These are phyloP conservation scores for Fagus crenata DNA, from an alignment of 306 rosid species.

Conservation along the genomic window DNA sequence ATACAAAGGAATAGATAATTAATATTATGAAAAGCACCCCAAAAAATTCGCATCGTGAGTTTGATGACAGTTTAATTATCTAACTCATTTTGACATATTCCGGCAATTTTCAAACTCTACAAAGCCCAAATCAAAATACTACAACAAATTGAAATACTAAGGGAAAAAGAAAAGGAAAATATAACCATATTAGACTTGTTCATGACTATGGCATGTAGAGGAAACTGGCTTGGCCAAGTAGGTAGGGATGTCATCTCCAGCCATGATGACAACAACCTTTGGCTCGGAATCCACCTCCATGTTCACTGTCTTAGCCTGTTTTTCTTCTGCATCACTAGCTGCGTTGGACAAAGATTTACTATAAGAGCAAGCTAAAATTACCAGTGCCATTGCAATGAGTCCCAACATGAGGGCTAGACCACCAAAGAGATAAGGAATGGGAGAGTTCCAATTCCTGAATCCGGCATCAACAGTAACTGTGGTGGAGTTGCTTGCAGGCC, in stretches of 20 bases:
- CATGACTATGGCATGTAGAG: conserved; percentile 4
- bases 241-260: conserved; percentile 73
- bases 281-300: conserved; percentile 34
- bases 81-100: conserved; percentile 27
- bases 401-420: conserved; percentile 56
- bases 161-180: neutral
- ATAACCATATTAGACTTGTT: conserved; percentile 2
- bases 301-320: conserved; percentile 20
- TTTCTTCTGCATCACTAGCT: conserved; percentile 26
- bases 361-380: conserved; percentile 56
- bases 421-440: conserved; percentile 64
- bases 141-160: conserved; percentile 6
- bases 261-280: conserved; percentile 70
- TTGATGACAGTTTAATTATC: neutral
- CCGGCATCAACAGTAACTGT: conserved; percentile 11
- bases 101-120: conserved; percentile 6
- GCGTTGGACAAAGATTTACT: conserved; percentile 13
- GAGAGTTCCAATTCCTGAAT: conserved; percentile 52
- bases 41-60: neutral
- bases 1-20: neutral
- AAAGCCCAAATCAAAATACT: neutral
- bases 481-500: conserved; percentile 31
- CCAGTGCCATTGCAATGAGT: conserved; percentile 47
- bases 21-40: neutral
- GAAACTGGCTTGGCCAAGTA: conserved; percentile 60